Evolutionary conservation across 108 stramenopile genomes (phyloP).

Genomic region (Conticribra weissflogii): DNA sequence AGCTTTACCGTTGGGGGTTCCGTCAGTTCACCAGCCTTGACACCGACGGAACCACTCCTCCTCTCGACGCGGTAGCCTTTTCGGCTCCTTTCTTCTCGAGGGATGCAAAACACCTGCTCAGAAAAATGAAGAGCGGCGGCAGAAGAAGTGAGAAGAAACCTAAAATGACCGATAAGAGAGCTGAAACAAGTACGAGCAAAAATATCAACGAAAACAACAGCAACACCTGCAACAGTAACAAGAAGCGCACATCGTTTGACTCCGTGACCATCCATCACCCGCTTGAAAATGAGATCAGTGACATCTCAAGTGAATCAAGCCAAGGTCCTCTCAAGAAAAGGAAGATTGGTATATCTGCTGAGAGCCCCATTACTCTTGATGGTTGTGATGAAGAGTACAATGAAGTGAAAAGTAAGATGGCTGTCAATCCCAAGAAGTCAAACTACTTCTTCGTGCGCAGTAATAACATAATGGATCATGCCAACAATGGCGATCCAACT

Average conservation of each 20-base stretch:
- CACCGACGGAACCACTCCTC: background rate
- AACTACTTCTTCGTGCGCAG: too few relatives aligned
- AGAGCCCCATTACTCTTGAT: background rate
- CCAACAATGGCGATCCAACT: too few relatives aligned
- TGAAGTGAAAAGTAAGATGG: too few relatives aligned
- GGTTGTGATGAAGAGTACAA: background rate
- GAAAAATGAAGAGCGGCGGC: background rate
- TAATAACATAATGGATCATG: too few relatives aligned
- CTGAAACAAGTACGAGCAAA: too few relatives aligned
- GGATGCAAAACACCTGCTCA: background rate
- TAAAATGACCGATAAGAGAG: too few relatives aligned
- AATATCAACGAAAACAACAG: too few relatives aligned
- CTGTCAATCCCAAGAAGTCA: too few relatives aligned
- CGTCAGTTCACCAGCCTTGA: conserved; percentile 8
- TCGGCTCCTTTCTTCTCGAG: background rate
- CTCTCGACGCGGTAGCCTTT: background rate
- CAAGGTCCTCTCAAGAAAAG: background rate
- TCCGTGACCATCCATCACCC: background rate
- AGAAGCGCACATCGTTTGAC: background rate
- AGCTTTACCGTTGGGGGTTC: conserved; percentile 60
- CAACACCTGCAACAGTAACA: background rate
- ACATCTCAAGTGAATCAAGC: background rate
- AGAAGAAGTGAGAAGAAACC: background rate
- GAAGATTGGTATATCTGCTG: background rate
- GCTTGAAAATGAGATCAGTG: background rate